Conservation (phyloP, 2,329 filamentous ascomycete species). For the Pseudovirgaria hyperparasitica region DNA sequence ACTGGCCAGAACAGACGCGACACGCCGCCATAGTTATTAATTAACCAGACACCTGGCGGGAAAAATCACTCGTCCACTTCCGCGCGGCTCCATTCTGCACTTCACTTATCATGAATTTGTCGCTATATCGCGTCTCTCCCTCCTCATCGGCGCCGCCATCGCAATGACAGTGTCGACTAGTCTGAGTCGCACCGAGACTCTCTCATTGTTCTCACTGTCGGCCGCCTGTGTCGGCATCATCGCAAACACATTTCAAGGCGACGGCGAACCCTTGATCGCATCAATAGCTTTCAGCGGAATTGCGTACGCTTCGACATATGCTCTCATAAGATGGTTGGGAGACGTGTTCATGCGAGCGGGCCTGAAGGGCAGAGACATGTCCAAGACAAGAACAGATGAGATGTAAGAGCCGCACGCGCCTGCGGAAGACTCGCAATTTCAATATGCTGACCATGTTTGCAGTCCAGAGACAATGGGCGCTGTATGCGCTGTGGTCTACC, state of each 20-base stretch:
- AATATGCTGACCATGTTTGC: conserved; percentile 11
- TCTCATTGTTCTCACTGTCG: conserved; percentile 49
- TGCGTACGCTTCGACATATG: conserved; percentile 69
- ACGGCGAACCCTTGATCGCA: conserved; percentile 80
- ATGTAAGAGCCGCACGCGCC: conserved; percentile 40
- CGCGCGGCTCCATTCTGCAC: no score
- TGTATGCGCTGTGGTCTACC: conserved; percentile 82
- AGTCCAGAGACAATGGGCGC: conserved; percentile 93
- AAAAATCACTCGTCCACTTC: no score
- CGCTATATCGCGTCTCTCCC: no score
- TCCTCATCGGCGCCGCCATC: no score
- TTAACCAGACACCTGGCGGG: no score
- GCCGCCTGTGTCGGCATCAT: conserved; percentile 61
- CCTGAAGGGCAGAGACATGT: conserved; percentile 79
- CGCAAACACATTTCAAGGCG: conserved; percentile 66
- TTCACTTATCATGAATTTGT: no score
- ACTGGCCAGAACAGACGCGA: no score
- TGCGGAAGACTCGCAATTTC: conserved; percentile 2
- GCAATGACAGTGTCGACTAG: conserved; percentile 14
- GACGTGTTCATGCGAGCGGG: conserved; percentile 79
- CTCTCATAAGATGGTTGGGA: conserved; percentile 87
- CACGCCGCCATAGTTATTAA: no score
- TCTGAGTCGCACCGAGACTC: conserved; percentile 41
- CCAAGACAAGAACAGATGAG: conserved; percentile 61
- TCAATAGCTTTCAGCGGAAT: conserved; percentile 77